Conservation (phyloP, 495 filamentous ascomycete species). For the Lasiosphaeria hispida region DNA sequence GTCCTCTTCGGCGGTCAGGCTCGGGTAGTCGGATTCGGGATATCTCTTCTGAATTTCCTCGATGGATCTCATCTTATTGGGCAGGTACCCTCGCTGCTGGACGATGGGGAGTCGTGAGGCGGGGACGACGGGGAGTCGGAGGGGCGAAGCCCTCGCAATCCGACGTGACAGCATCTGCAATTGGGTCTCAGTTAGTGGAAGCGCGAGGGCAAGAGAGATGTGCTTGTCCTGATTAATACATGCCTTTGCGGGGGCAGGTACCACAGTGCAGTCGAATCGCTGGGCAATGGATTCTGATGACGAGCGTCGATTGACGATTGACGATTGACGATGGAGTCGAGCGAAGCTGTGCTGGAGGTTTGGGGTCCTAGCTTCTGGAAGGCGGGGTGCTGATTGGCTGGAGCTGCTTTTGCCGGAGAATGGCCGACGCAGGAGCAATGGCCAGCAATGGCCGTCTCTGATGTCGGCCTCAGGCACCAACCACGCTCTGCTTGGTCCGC, state of each 20-base stretch:
- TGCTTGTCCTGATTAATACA: conserved; percentile 8
- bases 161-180: conserved; percentile 66
- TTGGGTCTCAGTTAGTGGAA: not conserved
- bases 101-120: conserved; percentile 45
- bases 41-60: conserved; percentile 49
- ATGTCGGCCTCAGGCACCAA: conserved; percentile 27
- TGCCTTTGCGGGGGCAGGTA: conserved; percentile 25
- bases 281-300: conserved; percentile 10
- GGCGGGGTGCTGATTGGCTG: conserved; percentile 22
- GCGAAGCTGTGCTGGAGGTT: conserved; percentile 18
- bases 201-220: too few relatives aligned
- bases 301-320: conserved; percentile 17
- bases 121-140: conserved; percentile 48
- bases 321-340: not conserved
- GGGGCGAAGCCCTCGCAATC: conserved; percentile 52
- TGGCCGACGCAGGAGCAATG: not conserved
- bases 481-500: conserved; percentile 12
- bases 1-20: conserved; percentile 65
- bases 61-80: conserved; percentile 38
- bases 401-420: conserved; percentile 3
- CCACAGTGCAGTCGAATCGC: conserved; percentile 27
- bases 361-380: conserved; percentile 10
- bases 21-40: conserved; percentile 47
- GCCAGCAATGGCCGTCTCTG: too few relatives aligned
- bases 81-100: conserved; percentile 51